Base-by-base conservation (phyloP, 78 protist species). In the Trichosphaerium sp. region DNA sequence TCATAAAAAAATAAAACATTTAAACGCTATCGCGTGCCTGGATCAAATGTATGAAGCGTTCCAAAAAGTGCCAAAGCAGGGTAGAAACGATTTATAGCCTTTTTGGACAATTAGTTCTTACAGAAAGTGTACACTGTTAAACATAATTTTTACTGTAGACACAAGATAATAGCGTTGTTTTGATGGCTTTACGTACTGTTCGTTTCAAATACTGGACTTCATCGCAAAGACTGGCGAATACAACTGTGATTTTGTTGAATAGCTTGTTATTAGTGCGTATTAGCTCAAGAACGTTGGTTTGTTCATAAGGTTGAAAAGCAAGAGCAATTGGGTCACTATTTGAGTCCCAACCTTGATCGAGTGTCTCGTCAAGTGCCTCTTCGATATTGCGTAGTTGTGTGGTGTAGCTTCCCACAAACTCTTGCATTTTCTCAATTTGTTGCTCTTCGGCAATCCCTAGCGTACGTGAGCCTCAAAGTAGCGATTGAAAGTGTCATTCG, bases 281-380 rank as follows among this genome's bases (percentile, higher is more conserved):
- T 23, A 82, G 74, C 8, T 82, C 88, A 1, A 75, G 54, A 23
- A 82, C 31, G 39, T 60, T 76, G 31, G 69, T 60, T 70, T 82
- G 88, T 49, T 82, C 88, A n/a, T 52, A 47, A 28, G 88, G 74
- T 44, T 44, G 28, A 51, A 63, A 48, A 25, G 75, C 51, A 14
- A 82, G 31, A 28, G 83, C 47, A 0, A 82, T 51, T 26, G 83
- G 83, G 60, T 74, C 79, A 4, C 51, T 35, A 35, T 58, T 63
- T 1, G 49, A 28, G 47, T 75, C 82, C 69, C 78, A 69, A 4
- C 47, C 37, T 35, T 69, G 72, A 52, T 59, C 59, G 4, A 60
- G 14, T 25, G 74, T 11, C 32, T 75, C 88, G 40, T 74, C 70
- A 28, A 82, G 61, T 35, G 75, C 82, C 34, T 74, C 81, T 62